Evolutionary conservation across 371 early-diverging fungal species (phyloP).

Genomic region (Mucor racemosus): DNA sequence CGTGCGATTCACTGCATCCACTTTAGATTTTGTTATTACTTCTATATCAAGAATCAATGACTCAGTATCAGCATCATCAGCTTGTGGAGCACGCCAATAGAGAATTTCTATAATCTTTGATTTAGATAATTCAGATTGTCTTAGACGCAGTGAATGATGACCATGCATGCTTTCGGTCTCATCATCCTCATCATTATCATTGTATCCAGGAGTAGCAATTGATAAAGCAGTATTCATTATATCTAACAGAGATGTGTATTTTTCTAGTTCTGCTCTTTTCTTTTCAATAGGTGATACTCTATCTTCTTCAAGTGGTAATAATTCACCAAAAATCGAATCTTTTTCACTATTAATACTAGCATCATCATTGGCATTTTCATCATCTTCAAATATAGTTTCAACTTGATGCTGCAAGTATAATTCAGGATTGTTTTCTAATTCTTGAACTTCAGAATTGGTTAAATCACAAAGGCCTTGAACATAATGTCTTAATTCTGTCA

Average conservation of each 20-base stretch:
- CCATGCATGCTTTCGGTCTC: background rate
- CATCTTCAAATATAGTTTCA: background rate
- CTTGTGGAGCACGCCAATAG: constrained; percentile 58
- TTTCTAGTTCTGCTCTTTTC: constrained; percentile 30
- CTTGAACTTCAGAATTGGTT: constrained; percentile 24
- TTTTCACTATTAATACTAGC: background rate
- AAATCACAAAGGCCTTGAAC: constrained; percentile 59
- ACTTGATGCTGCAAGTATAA: background rate
- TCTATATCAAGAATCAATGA: constrained; percentile 44
- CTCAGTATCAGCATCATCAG: constrained; percentile 38
- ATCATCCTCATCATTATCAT: background rate
- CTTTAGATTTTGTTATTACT: constrained; percentile 35
- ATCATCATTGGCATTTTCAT: background rate
- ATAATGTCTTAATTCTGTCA: constrained; percentile 67
- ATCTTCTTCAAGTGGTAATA: constrained; percentile 26
- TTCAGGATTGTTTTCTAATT: constrained; percentile 13
- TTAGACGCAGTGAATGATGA: background rate
- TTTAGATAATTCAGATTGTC: constrained; percentile 22
- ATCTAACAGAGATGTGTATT: constrained; percentile 27
- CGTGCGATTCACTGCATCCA: constrained; percentile 52
- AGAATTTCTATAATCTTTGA: constrained; percentile 58
- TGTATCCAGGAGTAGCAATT: constrained; percentile 44
- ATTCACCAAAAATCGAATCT: constrained; percentile 23
- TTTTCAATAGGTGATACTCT: constrained; percentile 21
- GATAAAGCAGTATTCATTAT: constrained; percentile 44